Percentiles rank a stretch among this genome's conserved stretches.
Evolutionary conservation across 2,329 filamentous ascomycete genomes (phyloP).

Genomic region (Botrytis fragariae): DNA sequence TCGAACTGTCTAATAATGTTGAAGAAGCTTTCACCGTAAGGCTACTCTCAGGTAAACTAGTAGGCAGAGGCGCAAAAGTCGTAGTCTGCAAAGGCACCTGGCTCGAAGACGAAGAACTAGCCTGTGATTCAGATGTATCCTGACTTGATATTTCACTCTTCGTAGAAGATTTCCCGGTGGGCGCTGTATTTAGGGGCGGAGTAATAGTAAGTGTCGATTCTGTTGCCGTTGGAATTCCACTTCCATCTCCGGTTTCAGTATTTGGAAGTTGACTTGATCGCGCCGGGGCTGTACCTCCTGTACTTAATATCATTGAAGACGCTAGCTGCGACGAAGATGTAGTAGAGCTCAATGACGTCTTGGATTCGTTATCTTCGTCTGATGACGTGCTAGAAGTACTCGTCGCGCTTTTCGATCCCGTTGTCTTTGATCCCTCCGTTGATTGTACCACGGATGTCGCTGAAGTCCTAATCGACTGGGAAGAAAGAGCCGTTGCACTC

Average conservation of each 20-base stretch:
- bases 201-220: neutral
- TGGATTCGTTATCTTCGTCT: neutral
- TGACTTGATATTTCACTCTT: neutral
- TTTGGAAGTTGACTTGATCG: neutral
- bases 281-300: neutral
- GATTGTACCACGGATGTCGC: neutral
- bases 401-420: neutral
- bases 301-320: neutral
- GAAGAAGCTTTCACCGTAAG: neutral
- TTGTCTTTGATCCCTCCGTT: neutral
- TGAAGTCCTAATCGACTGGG: neutral
- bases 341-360: neutral
- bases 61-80: neutral
- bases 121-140: neutral
- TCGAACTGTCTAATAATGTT: neutral
- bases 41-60: neutral
- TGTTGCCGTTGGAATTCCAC: neutral
- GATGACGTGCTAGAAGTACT: neutral
- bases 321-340: neutral
- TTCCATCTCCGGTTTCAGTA: neutral
- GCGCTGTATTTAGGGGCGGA: neutral
- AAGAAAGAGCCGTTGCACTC: neutral
- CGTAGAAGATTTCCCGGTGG: neutral
- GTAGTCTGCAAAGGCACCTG: neutral
- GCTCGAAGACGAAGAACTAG: neutral